These are phyloP conservation scores for Podila horticola DNA, from an alignment of 192 early-diverging fungal species.

Conservation along the genomic window DNA sequence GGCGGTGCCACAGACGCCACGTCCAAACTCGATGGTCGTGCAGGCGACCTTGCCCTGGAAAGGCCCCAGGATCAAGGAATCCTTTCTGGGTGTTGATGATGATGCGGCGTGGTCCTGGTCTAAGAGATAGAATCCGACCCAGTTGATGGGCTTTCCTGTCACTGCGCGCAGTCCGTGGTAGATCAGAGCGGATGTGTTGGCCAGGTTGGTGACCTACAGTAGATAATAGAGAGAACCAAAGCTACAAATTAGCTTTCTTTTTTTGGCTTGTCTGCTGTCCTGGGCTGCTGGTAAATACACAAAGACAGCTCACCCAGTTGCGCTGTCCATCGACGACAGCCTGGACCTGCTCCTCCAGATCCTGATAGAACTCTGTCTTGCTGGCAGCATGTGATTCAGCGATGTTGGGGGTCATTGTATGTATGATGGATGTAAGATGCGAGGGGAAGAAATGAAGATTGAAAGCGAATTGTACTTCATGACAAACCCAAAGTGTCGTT, in stretches of 20 bases:
- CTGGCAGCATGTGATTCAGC: slow-evolving; percentile 21
- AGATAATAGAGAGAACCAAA: not conserved
- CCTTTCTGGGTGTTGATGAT: slow-evolving; percentile 4
- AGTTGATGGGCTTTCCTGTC: slow-evolving; percentile 75
- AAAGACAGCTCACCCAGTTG: slow-evolving; percentile 56
- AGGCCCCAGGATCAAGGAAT: slow-evolving; percentile 80
- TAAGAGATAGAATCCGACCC: slow-evolving; percentile 86
- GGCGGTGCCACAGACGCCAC: slow-evolving; percentile 91
- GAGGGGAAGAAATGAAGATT: slow-evolving; percentile 1
- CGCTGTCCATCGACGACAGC: slow-evolving; percentile 75
- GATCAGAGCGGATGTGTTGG: slow-evolving; percentile 83
- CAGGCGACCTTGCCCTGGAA: slow-evolving; percentile 95
- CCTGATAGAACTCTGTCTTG: slow-evolving; percentile 80
- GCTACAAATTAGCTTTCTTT: not conserved
- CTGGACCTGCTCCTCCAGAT: slow-evolving; percentile 65
- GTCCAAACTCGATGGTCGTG: slow-evolving; percentile 82
- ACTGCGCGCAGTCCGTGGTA: slow-evolving; percentile 80
- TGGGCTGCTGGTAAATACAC: not conserved
- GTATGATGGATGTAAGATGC: not conserved
- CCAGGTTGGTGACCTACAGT: slow-evolving; percentile 75
- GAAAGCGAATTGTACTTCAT: not conserved
- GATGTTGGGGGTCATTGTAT: slow-evolving; percentile 35
- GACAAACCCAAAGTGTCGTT: too few species aligned
- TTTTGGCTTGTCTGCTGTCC: not conserved
- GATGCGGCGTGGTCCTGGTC: slow-evolving; percentile 50